Conservation (phyloP, 2,329 filamentous ascomycete genomes). For the Mollisiaceae sp. region DNA sequence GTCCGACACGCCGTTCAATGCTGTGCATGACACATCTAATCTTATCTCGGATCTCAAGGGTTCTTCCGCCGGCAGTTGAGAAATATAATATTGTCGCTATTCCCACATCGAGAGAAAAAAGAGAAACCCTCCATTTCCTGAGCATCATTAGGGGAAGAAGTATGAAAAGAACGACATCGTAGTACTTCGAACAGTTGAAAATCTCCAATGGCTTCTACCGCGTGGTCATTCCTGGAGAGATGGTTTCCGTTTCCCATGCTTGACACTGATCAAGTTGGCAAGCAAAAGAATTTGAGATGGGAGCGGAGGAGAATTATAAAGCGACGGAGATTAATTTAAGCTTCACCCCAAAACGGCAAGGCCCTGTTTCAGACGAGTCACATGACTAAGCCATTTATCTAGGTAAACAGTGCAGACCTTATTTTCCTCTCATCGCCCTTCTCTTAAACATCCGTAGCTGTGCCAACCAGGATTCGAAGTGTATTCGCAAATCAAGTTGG, state of each 20-base stretch:
- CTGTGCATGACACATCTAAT: background rate
- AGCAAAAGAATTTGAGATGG: background rate
- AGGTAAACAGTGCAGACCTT: background rate
- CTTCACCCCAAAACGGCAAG: background rate
- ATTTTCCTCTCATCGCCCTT: background rate
- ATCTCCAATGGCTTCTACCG: background rate
- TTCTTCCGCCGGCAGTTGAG: background rate
- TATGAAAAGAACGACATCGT: background rate
- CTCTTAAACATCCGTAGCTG: background rate
- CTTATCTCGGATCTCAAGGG: slow-evolving; percentile 3
- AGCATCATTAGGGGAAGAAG: background rate
- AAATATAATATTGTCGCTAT: background rate
- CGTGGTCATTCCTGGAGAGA: background rate
- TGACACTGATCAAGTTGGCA: background rate
- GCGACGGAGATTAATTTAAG: background rate
- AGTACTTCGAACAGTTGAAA: background rate
- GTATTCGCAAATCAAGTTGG: too few relatives aligned
- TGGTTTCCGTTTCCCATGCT: background rate
- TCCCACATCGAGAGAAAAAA: background rate
- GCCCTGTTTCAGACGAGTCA: background rate
- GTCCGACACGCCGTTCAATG: background rate
- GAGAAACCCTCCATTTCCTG: background rate
- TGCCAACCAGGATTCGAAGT: too few relatives aligned
- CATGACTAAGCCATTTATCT: background rate
- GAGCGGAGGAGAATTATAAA: background rate